Base-by-base conservation (phyloP, 2,329 filamentous ascomycete species). In the Fonsecaea multimorphosa region DNA sequence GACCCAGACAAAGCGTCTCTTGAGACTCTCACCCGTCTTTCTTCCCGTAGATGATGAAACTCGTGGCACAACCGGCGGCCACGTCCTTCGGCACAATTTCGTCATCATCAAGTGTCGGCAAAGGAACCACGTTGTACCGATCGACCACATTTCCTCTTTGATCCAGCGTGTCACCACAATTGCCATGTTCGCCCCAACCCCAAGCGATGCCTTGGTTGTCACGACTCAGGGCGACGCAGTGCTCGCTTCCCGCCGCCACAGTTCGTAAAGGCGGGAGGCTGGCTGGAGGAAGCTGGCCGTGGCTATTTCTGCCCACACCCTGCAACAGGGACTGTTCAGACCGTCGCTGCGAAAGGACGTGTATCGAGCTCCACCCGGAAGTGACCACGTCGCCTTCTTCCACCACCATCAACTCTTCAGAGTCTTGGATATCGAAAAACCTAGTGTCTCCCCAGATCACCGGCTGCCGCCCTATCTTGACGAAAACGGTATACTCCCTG, bases 161-260 rank as follows among this genome's bases (percentile, higher is more conserved):
- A 67, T 87, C 86, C 12, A 80, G 81, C 49, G 85, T 81, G 38
- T 87, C 86, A 2, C 95, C 95, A 76, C 95, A 99, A 76, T 99
- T 99, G 1, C 95, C 95, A 79, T 99, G 95, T 78, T 98, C 94
- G 1, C 93, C 93, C 95, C 95, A 99, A 22, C 95, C 95, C 92
- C 94, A 98, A 1, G 91, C 86, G 56, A 96, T 79, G 1, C 97
- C 87, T 58, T 89, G 85, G 1, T 87, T 87, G 22, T 84, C 81
- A 9, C 79, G 79, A 0, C 90, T 87, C 29, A 94, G 78, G 8
- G 88, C 91, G 68, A 98, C 78, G n/a, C 86, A 87, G 77, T 99
- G 95, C 77, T 98, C 95, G 74, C 94, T 97, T 0, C 95, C 95
- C 53, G 91, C 86, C 2, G 91, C 90, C n/a, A 98, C 84, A 27